Evolutionary conservation across 1,139 yeast species (phyloP), one percentile per base, ranked within the genome.

Genomic region (Lodderomyces orthopsilosis): DNA sequence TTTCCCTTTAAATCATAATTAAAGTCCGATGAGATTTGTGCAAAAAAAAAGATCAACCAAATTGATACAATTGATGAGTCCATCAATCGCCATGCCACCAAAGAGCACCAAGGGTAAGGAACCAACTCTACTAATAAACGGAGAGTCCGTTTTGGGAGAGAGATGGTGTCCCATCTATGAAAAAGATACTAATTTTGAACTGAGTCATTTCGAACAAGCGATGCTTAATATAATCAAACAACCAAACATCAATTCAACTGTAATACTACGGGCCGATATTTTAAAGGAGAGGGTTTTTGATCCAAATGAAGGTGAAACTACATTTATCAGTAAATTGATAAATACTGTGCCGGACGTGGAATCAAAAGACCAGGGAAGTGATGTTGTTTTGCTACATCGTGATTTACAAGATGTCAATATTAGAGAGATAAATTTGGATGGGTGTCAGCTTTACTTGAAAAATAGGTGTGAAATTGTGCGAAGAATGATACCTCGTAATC

Each of bases 171-270:
- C 85, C 1, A 61, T 84, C 22, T 77, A 73, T 52, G 68, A 67
- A 46, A 58, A 70, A 2, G 58, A 59, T 1, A 82, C 71, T 2
- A 75, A 68, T 4, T 78, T 79, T 48, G 61, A 59, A n/a, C 55
- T 64, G 10, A 56, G 52, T 5, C 86, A 89, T 64, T 90, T 83
- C 57, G 82, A 81, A 46, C 65, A 69, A 9, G 96, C 96, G 4
- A 85, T 89, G 93, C 62, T 78, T 37, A 87, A 90, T 61, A 72
- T 91, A 49, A 85, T 91, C 44, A 74, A 77, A 48, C 90, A 89
- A 50, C 98, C 98, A 12, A 88, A 91, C 60, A 85, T 91, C 62
- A 91, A 91, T 62, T 91, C 97, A 7, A 86, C 97, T 0, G 94
- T 89, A 24, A 85, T 91, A 33, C 70, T 91, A 68, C 70, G 98